Evolutionary conservation across 352 stramenopile species (phyloP).

Genomic region (Pythium diclinum): DNA sequence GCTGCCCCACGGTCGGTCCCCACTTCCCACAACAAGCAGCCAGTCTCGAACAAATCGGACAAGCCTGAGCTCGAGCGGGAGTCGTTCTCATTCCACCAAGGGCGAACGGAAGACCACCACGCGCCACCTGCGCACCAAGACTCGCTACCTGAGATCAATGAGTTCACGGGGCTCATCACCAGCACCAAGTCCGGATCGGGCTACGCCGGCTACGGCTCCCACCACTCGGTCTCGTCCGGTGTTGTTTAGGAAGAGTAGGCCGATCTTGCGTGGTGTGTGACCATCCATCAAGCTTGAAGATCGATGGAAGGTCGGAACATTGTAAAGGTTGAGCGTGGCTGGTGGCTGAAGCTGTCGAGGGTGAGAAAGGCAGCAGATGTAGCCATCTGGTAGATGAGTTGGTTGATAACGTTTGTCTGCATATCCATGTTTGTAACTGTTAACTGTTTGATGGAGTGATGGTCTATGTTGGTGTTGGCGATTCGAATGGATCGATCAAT

Average conservation of each 20-base stretch:
- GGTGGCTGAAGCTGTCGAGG: background rate
- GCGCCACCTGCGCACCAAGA: constrained; percentile 30
- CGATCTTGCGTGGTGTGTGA: background rate
- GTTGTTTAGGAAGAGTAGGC: constrained; percentile 9
- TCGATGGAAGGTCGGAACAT: background rate
- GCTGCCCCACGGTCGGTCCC: background rate
- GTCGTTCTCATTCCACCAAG: constrained; percentile 70
- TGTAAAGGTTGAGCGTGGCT: constrained; percentile 1
- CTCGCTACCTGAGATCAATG: constrained; percentile 72
- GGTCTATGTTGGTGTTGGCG: constrained; percentile 8
- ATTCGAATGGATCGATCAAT: background rate
- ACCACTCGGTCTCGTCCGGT: background rate
- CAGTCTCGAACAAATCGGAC: background rate
- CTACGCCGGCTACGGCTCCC: constrained; percentile 15
- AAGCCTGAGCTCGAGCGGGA: constrained; percentile 20
- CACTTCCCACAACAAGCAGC: constrained; percentile 7
- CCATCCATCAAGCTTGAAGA: background rate
- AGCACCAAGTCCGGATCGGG: constrained; percentile 11
- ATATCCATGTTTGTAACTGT: constrained; percentile 17
- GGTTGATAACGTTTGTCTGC: constrained; percentile 1
- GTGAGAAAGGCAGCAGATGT: constrained; percentile 9
- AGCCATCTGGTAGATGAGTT: constrained; percentile 7
- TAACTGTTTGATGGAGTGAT: constrained; percentile 14
- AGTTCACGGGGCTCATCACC: constrained; percentile 65
- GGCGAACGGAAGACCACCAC: constrained; percentile 47